Evolutionary conservation across 2,329 filamentous ascomycete species (phyloP), one percentile per base, ranked within the genome.

Genomic region (Ophiostoma triangulosporum): DNA sequence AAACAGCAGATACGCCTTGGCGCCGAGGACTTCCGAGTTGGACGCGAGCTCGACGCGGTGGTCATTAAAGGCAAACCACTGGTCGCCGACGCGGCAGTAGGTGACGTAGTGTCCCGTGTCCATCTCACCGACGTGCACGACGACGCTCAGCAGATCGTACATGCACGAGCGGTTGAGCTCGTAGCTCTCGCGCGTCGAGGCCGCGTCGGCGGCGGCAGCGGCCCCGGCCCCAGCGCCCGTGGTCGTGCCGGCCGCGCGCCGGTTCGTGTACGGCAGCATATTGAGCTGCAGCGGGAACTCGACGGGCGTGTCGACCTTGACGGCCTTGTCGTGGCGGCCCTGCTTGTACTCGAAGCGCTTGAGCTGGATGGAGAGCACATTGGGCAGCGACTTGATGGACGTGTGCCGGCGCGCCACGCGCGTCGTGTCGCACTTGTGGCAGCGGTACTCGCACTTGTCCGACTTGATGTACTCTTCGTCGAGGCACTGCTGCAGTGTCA

Each of bases 31-130:
- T 56, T 96, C 88, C 5, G 85, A 86, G 64, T 93, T 84, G 48
- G 80, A 81, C 2, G 88, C 91, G 54, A 90, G 65, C 57, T 90
- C 87, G 24, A 97, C 91, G 65, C 88, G 89, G 65, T 93, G 90
- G 64, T 97, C 91, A 63, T 97, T 94, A 69, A 96, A 96, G 53
- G 87, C 81, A 66, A 95, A 95, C 91, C 91, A 97, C 77, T 95
- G 80, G 53, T 87, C 84, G 4, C 83, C 86, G 56, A 91, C 84
- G 48, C 88, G 75, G 56, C 86, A 89, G 66, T 94, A 96, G n/a
- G 84, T 87, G 54, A 90, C 82, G 63, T 95, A 96, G 64, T 96
- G 89, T 15, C 90, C 91, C 1, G 88, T 89, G 62, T 96, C 89
- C 54, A 96, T 85, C 66, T 91, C 88, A 51, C 91, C 91, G 56